Conservation (phyloP, 225 moss, liverwort and hornwort species). For the Ulota crispa region DNA sequence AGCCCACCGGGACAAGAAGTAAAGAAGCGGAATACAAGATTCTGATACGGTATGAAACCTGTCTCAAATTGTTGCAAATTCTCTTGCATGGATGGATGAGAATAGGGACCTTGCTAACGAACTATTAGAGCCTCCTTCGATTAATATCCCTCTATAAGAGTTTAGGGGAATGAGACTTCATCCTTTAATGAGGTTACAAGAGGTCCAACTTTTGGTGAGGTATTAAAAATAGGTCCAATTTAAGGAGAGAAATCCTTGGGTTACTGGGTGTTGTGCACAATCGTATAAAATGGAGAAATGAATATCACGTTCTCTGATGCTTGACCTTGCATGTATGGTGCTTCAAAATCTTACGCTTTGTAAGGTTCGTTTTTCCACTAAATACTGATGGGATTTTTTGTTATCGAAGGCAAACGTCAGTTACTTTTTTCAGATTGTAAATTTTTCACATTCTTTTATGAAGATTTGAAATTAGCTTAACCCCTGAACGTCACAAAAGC, state of each 20-base stretch:
- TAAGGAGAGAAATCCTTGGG: background rate
- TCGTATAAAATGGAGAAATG: background rate
- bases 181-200: too few species aligned
- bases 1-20: conserved; percentile 39
- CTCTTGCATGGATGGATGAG: background rate
- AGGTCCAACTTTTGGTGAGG: background rate
- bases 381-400: too few species aligned
- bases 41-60: conserved; percentile 26
- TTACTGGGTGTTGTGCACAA: background rate
- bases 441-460: too few species aligned
- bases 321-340: too few species aligned
- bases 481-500: too few species aligned
- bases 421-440: too few species aligned
- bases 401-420: too few species aligned
- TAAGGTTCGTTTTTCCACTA: too few species aligned
- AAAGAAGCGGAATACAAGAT: conserved; percentile 36
- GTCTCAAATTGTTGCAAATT: background rate
- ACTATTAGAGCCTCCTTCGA: background rate
- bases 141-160: background rate
- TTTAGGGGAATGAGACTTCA: background rate
- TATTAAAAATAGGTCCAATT: background rate
- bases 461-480: too few species aligned
- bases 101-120: background rate
- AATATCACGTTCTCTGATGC: background rate
- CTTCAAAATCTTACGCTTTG: too few species aligned